A percentile compares a stretch with the other conserved stretches of the same genome.
phyloP scores from a whole-genome alignment of 257 asterid genomes.

The Anisodus acutangulus region DNA sequence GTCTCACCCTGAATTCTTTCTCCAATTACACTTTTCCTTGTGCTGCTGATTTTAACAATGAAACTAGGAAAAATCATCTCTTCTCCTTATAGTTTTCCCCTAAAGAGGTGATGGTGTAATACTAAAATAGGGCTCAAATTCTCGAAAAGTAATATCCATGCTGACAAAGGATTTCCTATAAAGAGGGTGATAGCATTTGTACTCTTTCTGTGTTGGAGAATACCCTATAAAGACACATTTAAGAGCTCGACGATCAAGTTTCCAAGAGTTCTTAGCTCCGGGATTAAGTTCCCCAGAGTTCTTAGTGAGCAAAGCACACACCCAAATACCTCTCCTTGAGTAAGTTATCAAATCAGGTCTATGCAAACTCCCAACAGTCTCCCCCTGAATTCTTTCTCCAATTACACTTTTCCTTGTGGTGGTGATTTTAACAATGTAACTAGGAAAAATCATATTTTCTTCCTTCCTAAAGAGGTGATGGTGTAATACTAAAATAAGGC shows the following conservation, averaged over 20 bases:
- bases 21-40: neutral
- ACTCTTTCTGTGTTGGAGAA: neutral
- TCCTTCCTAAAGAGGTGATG: neutral
- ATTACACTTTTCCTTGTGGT: neutral
- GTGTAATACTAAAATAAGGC: neutral
- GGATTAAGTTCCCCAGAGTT: no score
- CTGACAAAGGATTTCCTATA: no score
- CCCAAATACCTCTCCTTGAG: neutral
- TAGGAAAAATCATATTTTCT: no score
- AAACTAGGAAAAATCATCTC: no score
- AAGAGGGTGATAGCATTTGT: no score
- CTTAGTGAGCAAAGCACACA: neutral
- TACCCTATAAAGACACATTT: neutral
- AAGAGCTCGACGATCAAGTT: neutral
- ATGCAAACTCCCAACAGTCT: neutral
- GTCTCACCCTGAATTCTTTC: neutral
- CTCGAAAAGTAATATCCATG: neutral
- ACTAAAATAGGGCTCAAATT: neutral
- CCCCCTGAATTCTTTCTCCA: neutral
- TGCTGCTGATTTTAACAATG: neutral
- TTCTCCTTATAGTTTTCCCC: neutral
- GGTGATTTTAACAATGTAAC: neutral
- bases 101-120: neutral
- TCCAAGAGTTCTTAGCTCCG: neutral
- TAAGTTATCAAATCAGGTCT: neutral